Conservation (phyloP, 345 rosid genomes). For the Boechera divaricarpa region DNA sequence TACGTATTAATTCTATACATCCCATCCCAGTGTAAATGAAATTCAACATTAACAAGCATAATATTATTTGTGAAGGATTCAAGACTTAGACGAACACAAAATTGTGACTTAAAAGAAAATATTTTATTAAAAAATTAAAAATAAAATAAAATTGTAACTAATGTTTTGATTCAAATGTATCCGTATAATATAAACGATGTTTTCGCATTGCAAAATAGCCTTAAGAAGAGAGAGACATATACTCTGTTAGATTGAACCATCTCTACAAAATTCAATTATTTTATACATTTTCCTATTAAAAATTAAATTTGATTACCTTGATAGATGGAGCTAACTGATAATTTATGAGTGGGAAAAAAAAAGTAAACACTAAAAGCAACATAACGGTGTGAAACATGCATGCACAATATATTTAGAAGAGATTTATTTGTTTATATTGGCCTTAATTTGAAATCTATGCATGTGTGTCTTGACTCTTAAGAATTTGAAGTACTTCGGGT, state of each 20-base stretch:
- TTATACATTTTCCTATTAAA: neutral
- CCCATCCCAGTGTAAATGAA: neutral
- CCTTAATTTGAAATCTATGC: slow-evolving; percentile 27
- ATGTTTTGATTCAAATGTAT: too few relatives aligned
- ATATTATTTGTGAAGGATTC: neutral
- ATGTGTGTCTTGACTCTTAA: slow-evolving; percentile 22
- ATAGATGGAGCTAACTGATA: neutral
- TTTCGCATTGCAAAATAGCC: neutral
- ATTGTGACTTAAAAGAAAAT: too few relatives aligned
- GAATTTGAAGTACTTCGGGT: slow-evolving; percentile 18
- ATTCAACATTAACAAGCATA: neutral
- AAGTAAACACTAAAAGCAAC: neutral
- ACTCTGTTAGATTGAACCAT: neutral
- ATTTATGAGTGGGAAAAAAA: neutral
- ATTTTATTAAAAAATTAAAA: too few relatives aligned
- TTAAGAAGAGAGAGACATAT: neutral
- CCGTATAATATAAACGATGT: too few relatives aligned
- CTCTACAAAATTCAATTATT: neutral
- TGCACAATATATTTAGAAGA: slow-evolving; percentile 34
- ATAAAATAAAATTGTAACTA: too few relatives aligned
- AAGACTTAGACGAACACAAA: neutral
- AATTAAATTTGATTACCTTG: neutral
- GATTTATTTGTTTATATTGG: slow-evolving; percentile 5
- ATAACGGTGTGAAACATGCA: slow-evolving; percentile 36
- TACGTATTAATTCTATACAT: neutral